A percentile compares a stretch with the other conserved stretches of the same genome.
phyloP scores from a whole-genome alignment of 2,329 filamentous ascomycete genomes.

The Cadophora sp. region DNA sequence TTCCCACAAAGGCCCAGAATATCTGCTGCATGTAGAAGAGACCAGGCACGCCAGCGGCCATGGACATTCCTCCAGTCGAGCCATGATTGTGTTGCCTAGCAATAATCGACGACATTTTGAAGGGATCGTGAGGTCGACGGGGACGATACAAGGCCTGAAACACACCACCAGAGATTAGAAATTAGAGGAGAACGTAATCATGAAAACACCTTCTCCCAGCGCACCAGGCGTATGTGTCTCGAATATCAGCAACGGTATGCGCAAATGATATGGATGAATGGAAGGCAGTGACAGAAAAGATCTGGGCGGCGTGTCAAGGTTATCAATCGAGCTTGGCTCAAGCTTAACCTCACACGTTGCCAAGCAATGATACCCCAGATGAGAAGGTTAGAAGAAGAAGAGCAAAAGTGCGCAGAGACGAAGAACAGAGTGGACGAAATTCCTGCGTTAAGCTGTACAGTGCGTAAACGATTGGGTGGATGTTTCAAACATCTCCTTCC shows the following conservation, averaged over 20 bases:
- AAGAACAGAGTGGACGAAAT: background rate
- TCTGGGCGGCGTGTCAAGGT: constrained; percentile 14
- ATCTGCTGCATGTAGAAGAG: constrained; percentile 52
- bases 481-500: constrained; percentile 5
- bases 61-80: constrained; percentile 13
- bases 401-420: constrained; percentile 26
- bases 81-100: constrained; percentile 30
- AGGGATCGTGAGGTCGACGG: background rate
- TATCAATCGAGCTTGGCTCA: constrained; percentile 11
- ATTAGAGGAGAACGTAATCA: background rate
- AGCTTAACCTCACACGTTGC: constrained; percentile 17
- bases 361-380: constrained; percentile 14
- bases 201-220: background rate
- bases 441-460: background rate
- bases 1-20: constrained; percentile 56
- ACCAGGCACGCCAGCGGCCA: constrained; percentile 45
- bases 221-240: constrained; percentile 8
- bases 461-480: background rate
- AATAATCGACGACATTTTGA: constrained; percentile 31
- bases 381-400: constrained; percentile 21
- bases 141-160: background rate
- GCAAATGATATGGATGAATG: constrained; percentile 3
- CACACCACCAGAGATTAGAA: background rate
- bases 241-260: constrained; percentile 2
- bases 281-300: background rate